Evolutionary conservation across 352 stramenopile species (phyloP).

Genomic region (Thalassiosira mediterranea): DNA sequence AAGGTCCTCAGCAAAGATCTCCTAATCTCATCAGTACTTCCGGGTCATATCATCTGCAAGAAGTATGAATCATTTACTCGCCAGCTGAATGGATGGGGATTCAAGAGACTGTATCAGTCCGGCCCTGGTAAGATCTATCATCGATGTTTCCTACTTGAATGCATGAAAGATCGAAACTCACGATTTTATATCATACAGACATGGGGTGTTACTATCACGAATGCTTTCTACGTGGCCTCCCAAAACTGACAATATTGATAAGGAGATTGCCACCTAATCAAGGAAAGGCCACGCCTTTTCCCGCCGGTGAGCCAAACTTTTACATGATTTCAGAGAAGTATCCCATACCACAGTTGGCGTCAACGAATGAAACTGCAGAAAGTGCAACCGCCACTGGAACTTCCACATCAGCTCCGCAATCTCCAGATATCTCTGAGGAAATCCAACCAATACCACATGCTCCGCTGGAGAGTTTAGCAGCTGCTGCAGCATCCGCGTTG

Average conservation of each 20-base stretch:
- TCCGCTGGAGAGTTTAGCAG: too few relatives aligned
- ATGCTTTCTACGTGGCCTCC: conserved; percentile 11
- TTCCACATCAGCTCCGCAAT: too few relatives aligned
- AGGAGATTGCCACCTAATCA: conserved; percentile 11
- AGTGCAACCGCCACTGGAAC: background rate
- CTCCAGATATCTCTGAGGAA: too few relatives aligned
- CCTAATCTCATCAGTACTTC: conserved; percentile 53
- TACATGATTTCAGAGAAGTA: conserved; percentile 3
- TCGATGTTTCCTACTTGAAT: conserved; percentile 24
- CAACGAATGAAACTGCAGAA: background rate
- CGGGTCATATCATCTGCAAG: conserved; percentile 87
- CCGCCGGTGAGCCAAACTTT: background rate
- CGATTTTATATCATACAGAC: conserved; percentile 6
- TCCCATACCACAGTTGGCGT: conserved; percentile 1
- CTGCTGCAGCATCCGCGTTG: too few relatives aligned
- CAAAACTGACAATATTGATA: conserved; percentile 21
- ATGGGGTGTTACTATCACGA: conserved; percentile 29
- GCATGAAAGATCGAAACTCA: background rate
- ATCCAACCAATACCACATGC: too few relatives aligned
- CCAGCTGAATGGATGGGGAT: conserved; percentile 68
- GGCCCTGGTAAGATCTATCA: conserved; percentile 72
- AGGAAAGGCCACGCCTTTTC: conserved; percentile 4
- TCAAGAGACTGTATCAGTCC: conserved; percentile 48
- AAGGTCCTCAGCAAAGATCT: conserved; percentile 35
- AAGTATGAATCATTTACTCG: conserved; percentile 42